phyloP scores from a whole-genome alignment of 352 stramenopile species.

The Phytophthora sp. region DNA sequence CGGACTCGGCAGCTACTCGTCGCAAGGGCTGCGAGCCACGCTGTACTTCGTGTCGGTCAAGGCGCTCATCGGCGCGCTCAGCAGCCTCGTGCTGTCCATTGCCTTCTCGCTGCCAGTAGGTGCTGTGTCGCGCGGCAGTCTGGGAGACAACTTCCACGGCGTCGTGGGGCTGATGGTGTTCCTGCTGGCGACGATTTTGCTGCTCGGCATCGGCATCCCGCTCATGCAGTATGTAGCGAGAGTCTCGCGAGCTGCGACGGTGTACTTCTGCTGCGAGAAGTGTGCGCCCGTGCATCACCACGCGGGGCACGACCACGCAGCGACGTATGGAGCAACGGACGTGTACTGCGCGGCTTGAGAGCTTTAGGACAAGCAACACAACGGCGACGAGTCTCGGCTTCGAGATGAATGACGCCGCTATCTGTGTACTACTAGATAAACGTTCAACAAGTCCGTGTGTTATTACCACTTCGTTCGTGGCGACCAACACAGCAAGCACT shows the following conservation, averaged over 20 bases:
- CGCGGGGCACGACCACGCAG: constrained; percentile 21
- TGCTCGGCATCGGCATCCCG: constrained; percentile 55
- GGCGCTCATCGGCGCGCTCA: constrained; percentile 56
- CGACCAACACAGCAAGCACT: background rate
- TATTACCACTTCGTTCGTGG: constrained; percentile 26
- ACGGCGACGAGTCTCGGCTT: background rate
- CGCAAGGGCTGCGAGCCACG: constrained; percentile 43
- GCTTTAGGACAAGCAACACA: background rate
- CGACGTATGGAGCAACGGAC: constrained; percentile 46
- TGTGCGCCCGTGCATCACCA: constrained; percentile 55
- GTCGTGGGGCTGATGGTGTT: constrained; percentile 54
- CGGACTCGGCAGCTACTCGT: constrained; percentile 51
- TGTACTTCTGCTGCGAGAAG: constrained; percentile 75
- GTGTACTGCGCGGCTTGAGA: constrained; percentile 12
- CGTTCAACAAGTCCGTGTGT: too few species aligned
- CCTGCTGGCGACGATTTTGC: constrained; percentile 45
- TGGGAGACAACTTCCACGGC: constrained; percentile 48
- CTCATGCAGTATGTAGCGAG: constrained; percentile 61
- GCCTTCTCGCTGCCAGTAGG: constrained; percentile 57
- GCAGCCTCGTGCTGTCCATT: constrained; percentile 57
- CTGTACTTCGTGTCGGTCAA: constrained; percentile 75
- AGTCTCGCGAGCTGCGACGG: constrained; percentile 52
- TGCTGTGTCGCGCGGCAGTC: constrained; percentile 36
- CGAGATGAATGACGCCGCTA: background rate
- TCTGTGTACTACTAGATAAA: constrained; percentile 10